Conservation (phyloP, 768 basidiomycete species). For the Mycena epipterygia region DNA sequence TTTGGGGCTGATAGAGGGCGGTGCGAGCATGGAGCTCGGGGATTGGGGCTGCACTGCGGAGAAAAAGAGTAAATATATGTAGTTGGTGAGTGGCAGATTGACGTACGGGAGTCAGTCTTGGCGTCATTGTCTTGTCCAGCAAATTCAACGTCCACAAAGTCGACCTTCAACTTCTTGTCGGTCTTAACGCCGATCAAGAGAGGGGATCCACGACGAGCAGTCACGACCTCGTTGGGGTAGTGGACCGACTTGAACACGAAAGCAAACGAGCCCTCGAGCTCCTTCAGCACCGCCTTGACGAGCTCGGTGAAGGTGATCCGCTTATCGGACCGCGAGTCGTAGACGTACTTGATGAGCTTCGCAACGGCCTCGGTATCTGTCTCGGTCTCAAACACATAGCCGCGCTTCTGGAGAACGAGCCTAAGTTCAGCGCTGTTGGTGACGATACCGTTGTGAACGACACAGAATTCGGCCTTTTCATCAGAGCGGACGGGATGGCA, state of each 20-base stretch:
- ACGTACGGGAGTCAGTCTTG: slow-evolving; percentile 58
- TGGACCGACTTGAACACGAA: slow-evolving; percentile 98
- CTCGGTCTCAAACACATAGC: slow-evolving; percentile 93
- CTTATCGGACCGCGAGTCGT: slow-evolving; percentile 92
- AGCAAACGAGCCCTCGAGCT: slow-evolving; percentile 98
- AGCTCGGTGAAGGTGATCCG: slow-evolving; percentile 90
- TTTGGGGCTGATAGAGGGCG: slow-evolving; percentile 76
- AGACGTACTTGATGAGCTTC: slow-evolving; percentile 96
- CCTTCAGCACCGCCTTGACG: slow-evolving; percentile 95
- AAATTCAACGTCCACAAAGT: slow-evolving; percentile 99
- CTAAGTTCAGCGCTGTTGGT: slow-evolving; percentile 93
- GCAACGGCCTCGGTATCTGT: slow-evolving; percentile 99
- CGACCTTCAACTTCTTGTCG: slow-evolving; percentile 99
- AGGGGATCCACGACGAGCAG: slow-evolving; percentile 96
- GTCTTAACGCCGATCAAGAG: slow-evolving; percentile 99
- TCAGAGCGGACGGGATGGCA: slow-evolving; percentile 97
- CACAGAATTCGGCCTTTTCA: slow-evolving; percentile 82
- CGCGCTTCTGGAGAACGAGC: slow-evolving; percentile 94
- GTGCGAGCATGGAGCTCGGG: slow-evolving; percentile 73
- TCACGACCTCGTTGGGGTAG: slow-evolving; percentile 96
- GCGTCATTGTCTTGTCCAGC: slow-evolving; percentile 75
- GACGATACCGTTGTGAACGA: slow-evolving; percentile 99
- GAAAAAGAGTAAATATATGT: slow-evolving; percentile 7
- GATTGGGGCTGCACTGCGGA: slow-evolving; percentile 62
- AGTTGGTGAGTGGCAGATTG: slow-evolving; percentile 5